Evolutionary conservation across 768 basidiomycete genomes (phyloP).

Genomic region (Neoboletus subvelutipes): DNA sequence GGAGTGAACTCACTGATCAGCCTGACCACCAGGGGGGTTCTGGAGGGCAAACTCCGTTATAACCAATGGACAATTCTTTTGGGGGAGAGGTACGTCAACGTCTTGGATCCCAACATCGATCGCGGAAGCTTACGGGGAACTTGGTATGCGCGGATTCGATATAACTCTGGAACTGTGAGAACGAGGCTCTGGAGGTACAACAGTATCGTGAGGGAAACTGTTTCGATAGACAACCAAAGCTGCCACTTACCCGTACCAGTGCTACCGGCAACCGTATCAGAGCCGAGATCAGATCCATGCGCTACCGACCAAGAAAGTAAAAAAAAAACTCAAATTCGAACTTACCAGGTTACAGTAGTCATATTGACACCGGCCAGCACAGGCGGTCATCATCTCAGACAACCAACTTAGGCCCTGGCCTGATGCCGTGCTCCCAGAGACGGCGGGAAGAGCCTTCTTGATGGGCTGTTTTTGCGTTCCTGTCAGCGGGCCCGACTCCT

Average conservation of each 20-base stretch:
- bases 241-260: conserved; percentile 30
- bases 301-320: background rate
- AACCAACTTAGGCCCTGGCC: conserved; percentile 38
- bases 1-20: conserved; percentile 26
- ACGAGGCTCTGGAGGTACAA: conserved; percentile 15
- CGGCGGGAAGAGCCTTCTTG: conserved; percentile 39
- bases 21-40: conserved; percentile 30
- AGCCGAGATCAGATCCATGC: background rate
- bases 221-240: background rate
- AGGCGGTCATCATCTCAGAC: conserved; percentile 34
- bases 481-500: background rate
- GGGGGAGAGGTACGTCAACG: background rate
- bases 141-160: conserved; percentile 25
- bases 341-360: conserved; percentile 38
- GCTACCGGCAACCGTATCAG: conserved; percentile 8
- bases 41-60: conserved; percentile 35
- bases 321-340: background rate
- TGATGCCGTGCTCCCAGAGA: conserved; percentile 31
- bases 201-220: background rate
- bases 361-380: conserved; percentile 31
- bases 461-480: conserved; percentile 22
- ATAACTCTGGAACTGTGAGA: conserved; percentile 27
- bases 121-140: conserved; percentile 25
- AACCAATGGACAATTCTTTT: conserved; percentile 23
- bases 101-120: background rate